These are phyloP conservation scores for Sicyos edulis DNA, from an alignment of 306 rosid species.

Conservation along the genomic window DNA sequence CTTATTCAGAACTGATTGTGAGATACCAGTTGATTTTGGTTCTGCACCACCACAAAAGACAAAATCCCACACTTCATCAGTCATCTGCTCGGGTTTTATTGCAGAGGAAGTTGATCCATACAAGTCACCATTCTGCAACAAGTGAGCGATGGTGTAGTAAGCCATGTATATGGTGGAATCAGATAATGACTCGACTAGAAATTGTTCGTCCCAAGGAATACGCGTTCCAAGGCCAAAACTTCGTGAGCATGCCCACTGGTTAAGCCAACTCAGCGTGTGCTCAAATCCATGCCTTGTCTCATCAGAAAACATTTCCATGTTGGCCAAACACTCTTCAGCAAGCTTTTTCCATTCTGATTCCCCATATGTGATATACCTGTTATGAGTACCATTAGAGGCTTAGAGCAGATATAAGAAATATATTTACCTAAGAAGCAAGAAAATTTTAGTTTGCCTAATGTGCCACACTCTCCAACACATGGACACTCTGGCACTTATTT, in stretches of 20 bases:
- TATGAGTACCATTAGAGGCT: not conserved
- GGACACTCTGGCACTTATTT: too few relatives aligned
- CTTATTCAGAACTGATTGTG: slow-evolving; percentile 43
- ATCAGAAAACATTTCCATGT: slow-evolving; percentile 61
- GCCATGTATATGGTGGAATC: slow-evolving; percentile 97
- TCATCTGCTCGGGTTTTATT: slow-evolving; percentile 64
- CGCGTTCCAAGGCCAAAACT: slow-evolving; percentile 95
- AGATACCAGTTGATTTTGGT: slow-evolving; percentile 61
- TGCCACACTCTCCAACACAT: not conserved
- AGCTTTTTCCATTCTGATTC: slow-evolving; percentile 72
- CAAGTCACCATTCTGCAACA: slow-evolving; percentile 63
- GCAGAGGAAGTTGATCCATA: slow-evolving; percentile 49
- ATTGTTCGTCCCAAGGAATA: slow-evolving; percentile 91
- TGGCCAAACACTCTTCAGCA: slow-evolving; percentile 69
- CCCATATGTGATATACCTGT: slow-evolving; percentile 64
- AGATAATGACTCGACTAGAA: slow-evolving; percentile 74
- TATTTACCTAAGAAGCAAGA: too few relatives aligned
- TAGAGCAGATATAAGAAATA: not conserved
- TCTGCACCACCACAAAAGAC: slow-evolving; percentile 59
- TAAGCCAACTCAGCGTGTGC: slow-evolving; percentile 83
- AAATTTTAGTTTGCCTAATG: too few relatives aligned
- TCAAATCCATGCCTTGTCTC: slow-evolving; percentile 85
- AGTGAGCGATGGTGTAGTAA: slow-evolving; percentile 76
- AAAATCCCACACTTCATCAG: slow-evolving; percentile 82
- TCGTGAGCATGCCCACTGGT: slow-evolving; percentile 96